Evolutionary conservation across 2,329 filamentous ascomycete species (phyloP).

Genomic region (Colletotrichum sp.): DNA sequence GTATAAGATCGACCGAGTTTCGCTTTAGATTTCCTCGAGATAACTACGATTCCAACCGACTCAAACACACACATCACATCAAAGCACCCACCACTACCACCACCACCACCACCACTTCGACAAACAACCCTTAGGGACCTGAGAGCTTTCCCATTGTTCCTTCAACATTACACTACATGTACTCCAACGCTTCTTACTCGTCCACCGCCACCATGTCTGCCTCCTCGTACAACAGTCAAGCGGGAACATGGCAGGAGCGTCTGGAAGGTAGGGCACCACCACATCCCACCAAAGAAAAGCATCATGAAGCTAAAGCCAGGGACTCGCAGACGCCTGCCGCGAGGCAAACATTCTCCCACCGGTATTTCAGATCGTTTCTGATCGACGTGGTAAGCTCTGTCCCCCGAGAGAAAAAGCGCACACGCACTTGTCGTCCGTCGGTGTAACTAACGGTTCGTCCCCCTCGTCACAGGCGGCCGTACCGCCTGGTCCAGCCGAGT

Average conservation of each 20-base stretch:
- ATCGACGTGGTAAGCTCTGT: constrained; percentile 68
- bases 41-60: neutral
- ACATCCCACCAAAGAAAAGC: neutral
- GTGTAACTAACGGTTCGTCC: neutral
- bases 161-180: constrained; percentile 12
- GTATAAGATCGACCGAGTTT: constrained; percentile 20
- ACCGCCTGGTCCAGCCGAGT: constrained; percentile 90
- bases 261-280: constrained; percentile 53
- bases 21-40: neutral
- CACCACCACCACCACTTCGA: neutral
- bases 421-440: neutral
- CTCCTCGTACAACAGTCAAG: constrained; percentile 18
- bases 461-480: constrained; percentile 71
- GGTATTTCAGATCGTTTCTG: constrained; percentile 74
- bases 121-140: neutral
- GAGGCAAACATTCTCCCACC: constrained; percentile 58
- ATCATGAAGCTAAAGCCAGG: constrained; percentile 9
- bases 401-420: neutral
- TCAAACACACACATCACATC: neutral
- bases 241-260: constrained; percentile 57
- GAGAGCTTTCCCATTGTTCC: neutral
- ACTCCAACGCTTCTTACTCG: constrained; percentile 17
- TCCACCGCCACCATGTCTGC: constrained; percentile 17
- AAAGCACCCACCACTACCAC: neutral
- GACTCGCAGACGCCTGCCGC: constrained; percentile 59